Evolutionary conservation across 108 stramenopile genomes (phyloP), one percentile per base, ranked within the genome.

Genomic region (Conticribra weissflogii): DNA sequence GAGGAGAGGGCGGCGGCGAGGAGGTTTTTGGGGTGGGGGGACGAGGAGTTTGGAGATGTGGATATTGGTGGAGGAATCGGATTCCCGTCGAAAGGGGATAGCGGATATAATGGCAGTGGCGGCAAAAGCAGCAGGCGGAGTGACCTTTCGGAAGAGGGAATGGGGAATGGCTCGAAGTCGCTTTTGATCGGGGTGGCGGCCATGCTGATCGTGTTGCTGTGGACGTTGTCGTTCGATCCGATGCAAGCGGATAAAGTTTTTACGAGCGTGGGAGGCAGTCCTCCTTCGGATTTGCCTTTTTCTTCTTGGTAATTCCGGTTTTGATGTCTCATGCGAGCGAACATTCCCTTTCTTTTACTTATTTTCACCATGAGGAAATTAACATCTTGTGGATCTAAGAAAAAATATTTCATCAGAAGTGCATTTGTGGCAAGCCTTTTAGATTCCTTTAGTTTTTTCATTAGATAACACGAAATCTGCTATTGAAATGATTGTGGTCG

Each of bases 1-100:
- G 68, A 76, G 23, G 82, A 85, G 32, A 36, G 66, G 30, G 62
- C 68, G 22, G 78, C 78, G n/a, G 85, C 88, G 17, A 76, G 81
- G 64, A 72, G 74, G 21, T 76, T 76, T 62, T 46, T 76, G 32
- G 74, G 74, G 4, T 76, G 74, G 74, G 61, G 24, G 31, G 51
- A 17, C 3, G 25, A 64, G 9, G 74, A 76, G 14, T 76, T 76
- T 36, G 74, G 48, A 15, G 67, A 68, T 41, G 60, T 54, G n/a
- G 49, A 59, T 28, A 44, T 60, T 30, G 52, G 32, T 36, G 30
- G 34, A 22, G 36, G 53, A 36, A 29, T 25, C 18, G 15, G 23
- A 32, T 66, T 29, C 19, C 8, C 28, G 49, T 19, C 17, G 21
- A 52, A 55, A 12, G 31, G 19, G n/a, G 17, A 15, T 34, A n/a